phyloP scores from a whole-genome alignment of 208 protist species.

The Acanthamoeba lenticulata region DNA sequence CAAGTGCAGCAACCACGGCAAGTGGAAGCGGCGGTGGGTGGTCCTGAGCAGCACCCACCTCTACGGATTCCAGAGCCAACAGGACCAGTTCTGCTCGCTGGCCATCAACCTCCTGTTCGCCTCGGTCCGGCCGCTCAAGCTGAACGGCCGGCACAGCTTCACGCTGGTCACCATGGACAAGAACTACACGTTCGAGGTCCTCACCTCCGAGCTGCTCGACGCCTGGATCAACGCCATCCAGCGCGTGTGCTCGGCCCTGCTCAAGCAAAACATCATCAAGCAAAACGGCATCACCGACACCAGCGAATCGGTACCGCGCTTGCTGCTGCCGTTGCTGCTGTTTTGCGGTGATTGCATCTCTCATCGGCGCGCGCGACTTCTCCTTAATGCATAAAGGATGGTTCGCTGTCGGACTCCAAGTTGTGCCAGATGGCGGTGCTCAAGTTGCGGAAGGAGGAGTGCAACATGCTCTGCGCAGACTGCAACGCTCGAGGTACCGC shows the following conservation, averaged over 20 bases:
- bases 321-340: background rate
- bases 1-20: constrained; percentile 27
- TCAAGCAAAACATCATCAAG: constrained; percentile 1
- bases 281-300: constrained; percentile 25
- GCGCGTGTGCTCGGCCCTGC: background rate
- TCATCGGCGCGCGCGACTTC: background rate
- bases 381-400: background rate
- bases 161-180: constrained; percentile 65
- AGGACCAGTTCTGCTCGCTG: constrained; percentile 51
- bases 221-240: constrained; percentile 46
- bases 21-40: constrained; percentile 56
- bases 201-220: background rate
- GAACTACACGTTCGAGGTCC: constrained; percentile 59
- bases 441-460: background rate
- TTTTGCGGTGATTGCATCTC: background rate
- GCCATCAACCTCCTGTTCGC: constrained; percentile 43
- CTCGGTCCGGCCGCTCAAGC: constrained; percentile 2
- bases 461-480: constrained; percentile 6
- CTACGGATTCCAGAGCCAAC: constrained; percentile 27
- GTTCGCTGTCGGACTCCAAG: constrained; percentile 38
- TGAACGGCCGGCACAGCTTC: constrained; percentile 19
- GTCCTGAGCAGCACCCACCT: constrained; percentile 60
- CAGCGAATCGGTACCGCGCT: constrained; percentile 29
- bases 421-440: background rate
- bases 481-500: background rate